phyloP scores from a whole-genome alignment of 495 filamentous ascomycete species.

The Lepidopterella palustris region DNA sequence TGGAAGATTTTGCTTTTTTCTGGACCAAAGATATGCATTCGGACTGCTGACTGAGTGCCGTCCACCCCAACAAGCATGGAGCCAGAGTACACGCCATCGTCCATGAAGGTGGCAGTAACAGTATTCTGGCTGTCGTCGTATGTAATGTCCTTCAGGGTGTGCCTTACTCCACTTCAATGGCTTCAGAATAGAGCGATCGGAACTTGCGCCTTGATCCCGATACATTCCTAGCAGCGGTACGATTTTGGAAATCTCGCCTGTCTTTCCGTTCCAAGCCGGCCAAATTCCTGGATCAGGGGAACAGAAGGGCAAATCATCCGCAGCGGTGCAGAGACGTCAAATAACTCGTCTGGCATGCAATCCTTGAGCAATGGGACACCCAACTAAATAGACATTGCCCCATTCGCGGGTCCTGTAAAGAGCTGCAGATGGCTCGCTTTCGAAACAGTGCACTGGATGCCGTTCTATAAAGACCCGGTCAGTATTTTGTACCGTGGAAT shows the following conservation, averaged over 20 bases:
- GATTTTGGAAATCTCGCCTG: conserved; percentile 2
- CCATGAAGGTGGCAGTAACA: conserved; percentile 22
- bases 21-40: conserved; percentile 17
- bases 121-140: conserved; percentile 5
- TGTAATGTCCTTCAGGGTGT: conserved; percentile 6
- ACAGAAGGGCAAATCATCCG: background rate
- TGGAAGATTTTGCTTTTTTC: conserved; percentile 12
- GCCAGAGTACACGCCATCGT: conserved; percentile 20
- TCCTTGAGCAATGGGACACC: background rate
- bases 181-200: background rate
- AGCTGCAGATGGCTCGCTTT: conserved; percentile 2
- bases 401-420: conserved; percentile 9
- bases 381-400: conserved; percentile 10
- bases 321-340: background rate
- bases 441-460: conserved; percentile 12
- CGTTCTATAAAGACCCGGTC: background rate
- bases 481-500: background rate
- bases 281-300: conserved; percentile 1
- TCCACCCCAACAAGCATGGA: conserved; percentile 26
- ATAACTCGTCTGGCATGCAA: background rate
- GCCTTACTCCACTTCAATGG: conserved; percentile 6
- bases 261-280: background rate
- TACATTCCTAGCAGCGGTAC: conserved; percentile 5
- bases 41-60: conserved; percentile 25
- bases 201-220: conserved; percentile 1